Percentiles rank a stretch among this genome's conserved stretches.
Conservation (phyloP, 441 rosid species). For the Pelargonium fulgidum region DNA sequence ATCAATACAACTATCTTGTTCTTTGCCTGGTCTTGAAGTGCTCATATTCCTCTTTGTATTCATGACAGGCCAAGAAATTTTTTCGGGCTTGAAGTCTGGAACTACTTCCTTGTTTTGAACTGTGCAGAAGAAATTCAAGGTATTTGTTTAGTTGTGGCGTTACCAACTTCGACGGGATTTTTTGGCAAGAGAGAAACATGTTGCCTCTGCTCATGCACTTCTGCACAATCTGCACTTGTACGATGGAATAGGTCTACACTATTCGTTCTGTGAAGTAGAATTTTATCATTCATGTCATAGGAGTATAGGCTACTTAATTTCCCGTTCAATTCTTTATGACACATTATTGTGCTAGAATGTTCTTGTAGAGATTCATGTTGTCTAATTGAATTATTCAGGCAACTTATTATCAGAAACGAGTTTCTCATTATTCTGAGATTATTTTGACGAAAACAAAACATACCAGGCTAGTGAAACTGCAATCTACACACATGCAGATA, state of each 20-base stretch:
- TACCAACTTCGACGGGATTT: conserved; percentile 7
- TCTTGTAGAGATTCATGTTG: not conserved
- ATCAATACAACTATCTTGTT: not conserved
- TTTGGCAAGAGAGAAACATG: conserved; percentile 12
- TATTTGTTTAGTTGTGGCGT: conserved; percentile 1
- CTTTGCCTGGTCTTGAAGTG: conserved; percentile 3
- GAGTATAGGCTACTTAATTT: not conserved
- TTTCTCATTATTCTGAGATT: no score
- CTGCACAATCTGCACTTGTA: not conserved
- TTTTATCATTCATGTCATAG: not conserved
- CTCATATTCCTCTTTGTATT: conserved; percentile 16
- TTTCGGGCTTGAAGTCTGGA: conserved; percentile 47
- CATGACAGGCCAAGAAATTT: conserved; percentile 62
- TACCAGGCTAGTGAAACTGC: no score
- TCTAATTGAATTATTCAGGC: not conserved
- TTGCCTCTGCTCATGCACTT: conserved; percentile 19
- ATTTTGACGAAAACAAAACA: no score
- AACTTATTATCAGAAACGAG: not conserved
- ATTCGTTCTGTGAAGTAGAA: not conserved
- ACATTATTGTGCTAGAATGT: not conserved
- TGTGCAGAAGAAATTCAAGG: conserved; percentile 6
- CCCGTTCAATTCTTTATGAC: not conserved
- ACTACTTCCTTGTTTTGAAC: not conserved
- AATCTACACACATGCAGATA: no score
- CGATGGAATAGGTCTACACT: not conserved